Conservation (phyloP, 2,329 filamentous ascomycete species). For the Hansfordia pulvinata region DNA sequence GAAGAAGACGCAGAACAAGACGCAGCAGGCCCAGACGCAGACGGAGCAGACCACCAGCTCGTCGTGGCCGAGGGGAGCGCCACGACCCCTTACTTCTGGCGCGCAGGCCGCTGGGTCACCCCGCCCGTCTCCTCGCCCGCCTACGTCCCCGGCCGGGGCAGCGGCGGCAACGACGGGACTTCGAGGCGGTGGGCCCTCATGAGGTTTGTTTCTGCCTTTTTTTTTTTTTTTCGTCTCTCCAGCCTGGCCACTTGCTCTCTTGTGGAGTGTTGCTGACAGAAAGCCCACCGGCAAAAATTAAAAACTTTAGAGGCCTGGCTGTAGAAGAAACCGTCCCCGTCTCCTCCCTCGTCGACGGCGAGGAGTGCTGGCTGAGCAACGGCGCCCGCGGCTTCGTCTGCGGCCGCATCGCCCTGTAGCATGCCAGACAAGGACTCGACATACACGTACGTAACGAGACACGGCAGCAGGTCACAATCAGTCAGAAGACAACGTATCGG, state of each 20-base stretch:
- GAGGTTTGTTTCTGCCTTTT: constrained; percentile 36
- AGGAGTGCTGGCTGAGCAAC: constrained; percentile 81
- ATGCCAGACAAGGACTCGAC: no score
- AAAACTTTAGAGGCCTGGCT: constrained; percentile 48
- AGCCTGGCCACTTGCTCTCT: neutral
- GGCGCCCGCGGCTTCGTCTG: constrained; percentile 66
- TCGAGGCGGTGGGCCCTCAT: constrained; percentile 74
- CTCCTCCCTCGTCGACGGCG: constrained; percentile 51
- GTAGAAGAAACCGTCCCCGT: constrained; percentile 49
- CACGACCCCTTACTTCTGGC: constrained; percentile 72
- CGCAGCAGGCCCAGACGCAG: no score
- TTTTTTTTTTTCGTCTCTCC: neutral
- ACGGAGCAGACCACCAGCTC: constrained; percentile 28
- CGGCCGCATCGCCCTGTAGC: constrained; percentile 30
- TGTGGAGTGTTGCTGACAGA: constrained; percentile 19
- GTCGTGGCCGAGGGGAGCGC: constrained; percentile 77
- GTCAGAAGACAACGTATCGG: no score
- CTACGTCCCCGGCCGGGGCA: constrained; percentile 26
- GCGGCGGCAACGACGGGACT: constrained; percentile 73
- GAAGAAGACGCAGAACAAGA: no score
- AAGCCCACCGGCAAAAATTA: no score
- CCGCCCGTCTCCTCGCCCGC: constrained; percentile 41
- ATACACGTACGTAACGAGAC: no score
- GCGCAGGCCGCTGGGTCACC: constrained; percentile 63
- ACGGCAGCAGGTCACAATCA: no score